Evolutionary conservation across 1,139 yeast species (phyloP).

Genomic region (Ashbya aceris): DNA sequence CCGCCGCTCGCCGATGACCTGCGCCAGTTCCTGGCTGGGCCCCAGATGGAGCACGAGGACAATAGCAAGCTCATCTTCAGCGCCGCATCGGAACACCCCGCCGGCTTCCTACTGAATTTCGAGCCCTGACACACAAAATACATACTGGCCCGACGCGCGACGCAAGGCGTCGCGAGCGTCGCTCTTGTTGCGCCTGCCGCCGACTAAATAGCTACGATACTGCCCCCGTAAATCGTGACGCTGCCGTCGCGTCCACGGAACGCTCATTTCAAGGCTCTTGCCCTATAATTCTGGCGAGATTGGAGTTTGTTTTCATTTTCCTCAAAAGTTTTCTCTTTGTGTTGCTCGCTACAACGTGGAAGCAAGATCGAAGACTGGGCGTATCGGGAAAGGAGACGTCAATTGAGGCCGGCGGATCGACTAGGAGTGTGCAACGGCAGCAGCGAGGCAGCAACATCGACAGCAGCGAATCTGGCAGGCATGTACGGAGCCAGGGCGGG

Average conservation of each 20-base stretch:
- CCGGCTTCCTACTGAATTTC: conserved; percentile 25
- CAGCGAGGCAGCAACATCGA: too few species aligned
- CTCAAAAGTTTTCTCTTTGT: conserved; percentile 5
- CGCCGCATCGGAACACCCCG: conserved; percentile 15
- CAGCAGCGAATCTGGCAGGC: background rate
- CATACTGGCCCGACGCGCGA: background rate
- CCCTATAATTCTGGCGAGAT: background rate
- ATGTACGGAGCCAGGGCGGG: background rate
- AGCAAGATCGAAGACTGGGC: too few species aligned
- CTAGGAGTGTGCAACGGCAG: too few species aligned
- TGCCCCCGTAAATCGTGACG: too few species aligned
- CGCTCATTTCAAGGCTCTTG: background rate
- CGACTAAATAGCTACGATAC: too few species aligned
- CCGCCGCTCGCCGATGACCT: conserved; percentile 19
- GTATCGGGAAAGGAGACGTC: too few species aligned
- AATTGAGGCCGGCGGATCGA: too few species aligned
- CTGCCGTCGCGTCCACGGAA: too few species aligned
- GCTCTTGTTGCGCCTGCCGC: too few species aligned
- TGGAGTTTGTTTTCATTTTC: conserved; percentile 3
- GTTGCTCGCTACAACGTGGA: background rate
- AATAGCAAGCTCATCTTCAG: conserved; percentile 24
- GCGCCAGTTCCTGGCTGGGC: conserved; percentile 26
- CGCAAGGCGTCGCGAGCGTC: too few species aligned
- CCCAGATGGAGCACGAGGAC: conserved; percentile 26
- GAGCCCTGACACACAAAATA: conserved; percentile 9